Conservation (phyloP, 23 red algal species). For the Chondrus crispus region DNA sequence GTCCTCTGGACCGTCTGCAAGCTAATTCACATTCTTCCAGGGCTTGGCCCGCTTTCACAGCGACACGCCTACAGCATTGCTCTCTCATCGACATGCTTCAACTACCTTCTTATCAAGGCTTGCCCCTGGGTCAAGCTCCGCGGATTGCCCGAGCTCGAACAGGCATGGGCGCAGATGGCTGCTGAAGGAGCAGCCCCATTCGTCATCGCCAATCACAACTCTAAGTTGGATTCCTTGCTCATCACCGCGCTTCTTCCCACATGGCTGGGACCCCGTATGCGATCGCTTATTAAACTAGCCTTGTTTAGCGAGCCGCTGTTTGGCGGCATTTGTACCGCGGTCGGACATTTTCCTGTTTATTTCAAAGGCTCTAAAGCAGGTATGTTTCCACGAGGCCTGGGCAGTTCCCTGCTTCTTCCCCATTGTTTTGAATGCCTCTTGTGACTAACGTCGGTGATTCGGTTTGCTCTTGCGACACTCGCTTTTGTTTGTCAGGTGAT, state of each 20-base stretch:
- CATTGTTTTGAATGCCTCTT: neutral
- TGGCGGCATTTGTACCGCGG: slow-evolving; percentile 42
- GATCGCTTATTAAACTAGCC: slow-evolving; percentile 55
- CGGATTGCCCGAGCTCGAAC: slow-evolving; percentile 26
- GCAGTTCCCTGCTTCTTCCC: neutral
- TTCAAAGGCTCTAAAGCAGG: slow-evolving; percentile 17
- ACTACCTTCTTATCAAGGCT: slow-evolving; percentile 32
- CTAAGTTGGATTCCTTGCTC: slow-evolving; percentile 60
- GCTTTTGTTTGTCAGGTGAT: slow-evolving; percentile 3
- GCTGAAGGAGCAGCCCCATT: slow-evolving; percentile 19
- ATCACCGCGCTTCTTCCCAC: slow-evolving; percentile 53
- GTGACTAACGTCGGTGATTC: neutral
- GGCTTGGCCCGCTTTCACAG: neutral
- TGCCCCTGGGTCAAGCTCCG: slow-evolving; percentile 43
- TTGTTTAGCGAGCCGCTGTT: slow-evolving; percentile 56
- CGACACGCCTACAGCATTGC: slow-evolving; percentile 16
- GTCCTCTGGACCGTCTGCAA: slow-evolving; percentile 11
- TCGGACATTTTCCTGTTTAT: slow-evolving; percentile 58
- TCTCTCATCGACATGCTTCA: slow-evolving; percentile 16
- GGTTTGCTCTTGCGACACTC: neutral
- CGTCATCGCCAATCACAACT: slow-evolving; percentile 74
- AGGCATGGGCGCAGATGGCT: neutral
- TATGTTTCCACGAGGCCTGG: neutral
- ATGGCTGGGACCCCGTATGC: slow-evolving; percentile 29
- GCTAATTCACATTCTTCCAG: slow-evolving; percentile 11